Percentiles rank a stretch among this genome's conserved stretches.
Evolutionary conservation across 2,329 filamentous ascomycete species (phyloP).

Genomic region (Aaosphaeria arxii): DNA sequence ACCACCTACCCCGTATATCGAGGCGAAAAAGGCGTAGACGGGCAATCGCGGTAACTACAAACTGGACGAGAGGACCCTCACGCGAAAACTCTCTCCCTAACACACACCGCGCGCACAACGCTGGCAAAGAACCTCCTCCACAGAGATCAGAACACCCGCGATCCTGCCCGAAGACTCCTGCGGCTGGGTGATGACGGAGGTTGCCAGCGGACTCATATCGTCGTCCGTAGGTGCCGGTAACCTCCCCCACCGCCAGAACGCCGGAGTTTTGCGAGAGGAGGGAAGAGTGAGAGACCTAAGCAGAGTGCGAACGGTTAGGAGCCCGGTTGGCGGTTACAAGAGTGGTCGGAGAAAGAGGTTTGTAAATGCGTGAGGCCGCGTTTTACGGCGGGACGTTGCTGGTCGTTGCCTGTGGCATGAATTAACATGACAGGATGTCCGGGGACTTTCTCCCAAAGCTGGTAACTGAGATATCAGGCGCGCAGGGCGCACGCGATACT

Average conservation of each 20-base stretch:
- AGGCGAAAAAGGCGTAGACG: constrained; percentile 28
- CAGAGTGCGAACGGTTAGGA: constrained; percentile 52
- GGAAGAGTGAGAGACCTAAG: constrained; percentile 2
- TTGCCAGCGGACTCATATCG: constrained; percentile 79
- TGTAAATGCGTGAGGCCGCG: constrained; percentile 69
- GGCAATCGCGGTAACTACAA: constrained; percentile 97
- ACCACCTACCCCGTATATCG: constrained; percentile 16
- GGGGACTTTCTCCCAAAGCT: constrained; percentile 99
- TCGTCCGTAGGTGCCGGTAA: constrained; percentile 60
- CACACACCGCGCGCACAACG: constrained; percentile 21
- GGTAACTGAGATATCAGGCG: constrained; percentile 29
- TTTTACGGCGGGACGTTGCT: constrained; percentile 99
- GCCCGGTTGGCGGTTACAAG: background rate
- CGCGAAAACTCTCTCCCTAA: constrained; percentile 20
- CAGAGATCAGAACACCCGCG: no score
- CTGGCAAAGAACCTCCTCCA: no score
- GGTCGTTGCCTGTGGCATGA: constrained; percentile 55
- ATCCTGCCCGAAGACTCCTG: no score
- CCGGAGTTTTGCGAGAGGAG: background rate
- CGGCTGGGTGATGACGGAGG: constrained; percentile 1
- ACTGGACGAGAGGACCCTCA: constrained; percentile 80
- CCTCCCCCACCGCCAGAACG: constrained; percentile 13
- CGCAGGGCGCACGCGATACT: constrained; percentile 41
- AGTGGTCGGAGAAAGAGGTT: constrained; percentile 43
- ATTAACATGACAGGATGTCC: constrained; percentile 62